phyloP scores from a whole-genome alignment of 2,329 filamentous ascomycete genomes.

The Colletotrichum orbiculare region DNA sequence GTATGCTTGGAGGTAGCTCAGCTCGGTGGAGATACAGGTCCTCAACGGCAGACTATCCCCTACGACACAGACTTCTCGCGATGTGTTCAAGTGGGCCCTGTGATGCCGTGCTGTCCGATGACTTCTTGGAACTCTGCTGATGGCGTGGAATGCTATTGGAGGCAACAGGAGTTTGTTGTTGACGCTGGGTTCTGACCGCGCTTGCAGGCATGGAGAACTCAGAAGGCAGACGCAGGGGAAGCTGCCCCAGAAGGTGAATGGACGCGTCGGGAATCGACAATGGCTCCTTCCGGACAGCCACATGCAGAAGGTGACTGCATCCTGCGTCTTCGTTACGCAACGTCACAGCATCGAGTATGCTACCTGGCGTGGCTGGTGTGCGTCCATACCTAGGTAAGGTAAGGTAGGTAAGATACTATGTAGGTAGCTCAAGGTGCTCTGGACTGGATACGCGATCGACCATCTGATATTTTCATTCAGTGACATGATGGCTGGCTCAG shows the following conservation, averaged over 20 bases:
- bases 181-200: slow-evolving; percentile 1
- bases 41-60: too few species aligned
- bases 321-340: background rate
- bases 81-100: slow-evolving; percentile 11
- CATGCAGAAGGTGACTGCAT: slow-evolving; percentile 6
- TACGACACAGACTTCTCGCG: too few species aligned
- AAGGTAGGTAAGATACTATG: too few species aligned
- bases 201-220: background rate
- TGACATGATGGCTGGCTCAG: background rate
- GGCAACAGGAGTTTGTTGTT: background rate
- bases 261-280: slow-evolving; percentile 18
- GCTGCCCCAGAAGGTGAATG: slow-evolving; percentile 26
- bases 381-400: too few species aligned
- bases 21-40: slow-evolving; percentile 8
- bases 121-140: slow-evolving; percentile 17
- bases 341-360: too few species aligned
- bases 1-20: slow-evolving; percentile 7
- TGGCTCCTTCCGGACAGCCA: slow-evolving; percentile 7
- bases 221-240: slow-evolving; percentile 18
- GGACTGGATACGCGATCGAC: background rate
- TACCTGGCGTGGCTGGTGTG: too few species aligned
- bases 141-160: slow-evolving; percentile 6
- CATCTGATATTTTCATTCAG: too few species aligned
- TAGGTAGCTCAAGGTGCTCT: background rate
- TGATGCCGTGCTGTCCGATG: slow-evolving; percentile 30